These are phyloP conservation scores for Hansenula sp. DNA, from an alignment of 1,139 yeast species.

Conservation along the genomic window DNA sequence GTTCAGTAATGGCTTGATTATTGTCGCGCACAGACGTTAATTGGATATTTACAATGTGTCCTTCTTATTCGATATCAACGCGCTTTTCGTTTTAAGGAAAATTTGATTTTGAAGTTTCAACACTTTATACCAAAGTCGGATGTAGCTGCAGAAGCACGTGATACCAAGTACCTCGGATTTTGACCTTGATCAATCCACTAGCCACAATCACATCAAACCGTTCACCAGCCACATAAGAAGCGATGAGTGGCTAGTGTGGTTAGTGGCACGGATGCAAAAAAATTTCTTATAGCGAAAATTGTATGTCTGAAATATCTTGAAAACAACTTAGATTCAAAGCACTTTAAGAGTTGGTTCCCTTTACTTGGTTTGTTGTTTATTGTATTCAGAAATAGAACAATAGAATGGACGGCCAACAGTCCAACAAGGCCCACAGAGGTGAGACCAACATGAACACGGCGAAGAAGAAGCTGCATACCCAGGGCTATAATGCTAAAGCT, in stretches of 20 bases:
- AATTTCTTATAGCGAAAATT: not conserved
- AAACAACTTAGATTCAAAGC: no score
- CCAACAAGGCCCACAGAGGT: constrained; percentile 58
- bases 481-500: constrained; percentile 92
- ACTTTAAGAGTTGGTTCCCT: no score
- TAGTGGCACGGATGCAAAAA: not conserved
- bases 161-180: not conserved
- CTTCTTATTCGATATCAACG: not conserved
- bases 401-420: constrained; percentile 33
- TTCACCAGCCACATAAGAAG: not conserved
- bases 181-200: not conserved
- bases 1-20: no score
- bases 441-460: constrained; percentile 58
- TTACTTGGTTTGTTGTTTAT: not conserved
- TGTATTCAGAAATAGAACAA: no score
- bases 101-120: not conserved
- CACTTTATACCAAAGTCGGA: not conserved
- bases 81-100: not conserved
- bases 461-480: constrained; percentile 83
- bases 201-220: not conserved
- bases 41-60: not conserved
- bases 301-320: not conserved
- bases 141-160: not conserved
- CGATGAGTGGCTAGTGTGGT: not conserved
- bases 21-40: no score